Evolutionary conservation across 2,329 filamentous ascomycete species (phyloP), one percentile per base, ranked within the genome.

Genomic region (Ascochyta rabiei): DNA sequence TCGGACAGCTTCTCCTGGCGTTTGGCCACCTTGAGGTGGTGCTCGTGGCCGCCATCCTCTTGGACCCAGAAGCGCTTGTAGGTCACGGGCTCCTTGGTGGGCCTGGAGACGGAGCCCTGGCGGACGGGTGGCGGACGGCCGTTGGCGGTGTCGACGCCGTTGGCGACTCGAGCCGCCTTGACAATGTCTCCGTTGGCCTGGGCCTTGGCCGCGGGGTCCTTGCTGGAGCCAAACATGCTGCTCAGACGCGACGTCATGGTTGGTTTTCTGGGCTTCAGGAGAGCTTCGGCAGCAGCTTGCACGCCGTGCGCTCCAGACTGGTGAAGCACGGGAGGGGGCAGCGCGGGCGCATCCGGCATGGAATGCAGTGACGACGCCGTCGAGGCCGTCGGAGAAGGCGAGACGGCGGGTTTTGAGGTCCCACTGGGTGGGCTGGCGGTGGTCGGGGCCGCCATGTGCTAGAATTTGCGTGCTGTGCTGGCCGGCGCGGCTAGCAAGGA

Each of bases 1-100:
- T 96, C 92, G 18, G 90, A 89, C 51, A 99, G 82, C 78, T 97
- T 98, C 77, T 99, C 93, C 75, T 99, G 93, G 53, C 95, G 86
- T 73, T 91, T 91, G 57, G 90, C 90, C 58, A 90, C 93, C 78
- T 91, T 95, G 60, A 99, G 86, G 66, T 91, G 86, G 73, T 99
- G 95, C 68, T 90, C 88, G 70, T 99, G 95, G 31, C 86, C 84
- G 60, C 90, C 90, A 59, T 88, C 83, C 1, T 84, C 77, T 43
- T 82, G 77, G 19, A 81, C 59, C 74, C 86, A 85, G 71, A 87
- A 89, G 33, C 86, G 75, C 61, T 64, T 70, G 60, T 70, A 75
- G 37, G 64, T 68, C 28, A 58, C 61, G 52, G 71, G 73, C 53
- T 69, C 70, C 23, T 66, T 67, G 33, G 69, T 56, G 6, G 74